Percentiles rank a stretch among this genome's conserved stretches.
These are phyloP conservation scores for Fusarium pininemorale DNA, from an alignment of 2,329 filamentous ascomycete genomes.

Conservation along the genomic window DNA sequence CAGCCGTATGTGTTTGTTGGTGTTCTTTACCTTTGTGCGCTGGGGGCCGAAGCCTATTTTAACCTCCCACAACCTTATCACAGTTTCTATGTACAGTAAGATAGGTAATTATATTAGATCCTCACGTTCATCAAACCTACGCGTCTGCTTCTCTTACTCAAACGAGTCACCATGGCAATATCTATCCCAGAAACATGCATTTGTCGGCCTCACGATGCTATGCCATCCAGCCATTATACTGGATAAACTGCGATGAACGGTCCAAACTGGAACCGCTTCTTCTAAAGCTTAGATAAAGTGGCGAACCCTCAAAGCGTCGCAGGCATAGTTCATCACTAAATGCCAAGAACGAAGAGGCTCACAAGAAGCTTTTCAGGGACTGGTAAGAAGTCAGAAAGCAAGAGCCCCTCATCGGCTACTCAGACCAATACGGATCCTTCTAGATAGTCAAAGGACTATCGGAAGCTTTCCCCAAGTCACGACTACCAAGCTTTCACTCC, in stretches of 20 bases:
- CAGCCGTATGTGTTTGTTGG: no score
- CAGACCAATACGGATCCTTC: no score
- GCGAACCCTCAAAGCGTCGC: not conserved
- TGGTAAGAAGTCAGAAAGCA: not conserved
- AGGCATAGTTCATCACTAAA: not conserved
- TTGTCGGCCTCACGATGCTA: not conserved
- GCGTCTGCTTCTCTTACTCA: not conserved
- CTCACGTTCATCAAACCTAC: fast-evolving
- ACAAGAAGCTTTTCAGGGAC: not conserved
- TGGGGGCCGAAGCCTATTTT: no score
- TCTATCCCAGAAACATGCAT: no score
- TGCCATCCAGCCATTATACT: not conserved
- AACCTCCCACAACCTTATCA: no score
- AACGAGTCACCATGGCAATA: not conserved
- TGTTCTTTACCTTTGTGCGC: no score
- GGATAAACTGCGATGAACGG: no score
- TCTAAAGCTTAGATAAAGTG: not conserved
- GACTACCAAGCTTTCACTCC: not conserved
- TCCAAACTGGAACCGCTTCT: not conserved
- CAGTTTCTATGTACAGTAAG: not conserved
- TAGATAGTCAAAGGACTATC: not conserved
- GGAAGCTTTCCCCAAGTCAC: not conserved
- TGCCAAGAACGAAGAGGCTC: not conserved
- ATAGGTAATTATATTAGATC: not conserved
- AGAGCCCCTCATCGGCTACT: not conserved